These are phyloP conservation scores for Carex pumila DNA, from an alignment of 176 grass and related monocot species.

Conservation along the genomic window DNA sequence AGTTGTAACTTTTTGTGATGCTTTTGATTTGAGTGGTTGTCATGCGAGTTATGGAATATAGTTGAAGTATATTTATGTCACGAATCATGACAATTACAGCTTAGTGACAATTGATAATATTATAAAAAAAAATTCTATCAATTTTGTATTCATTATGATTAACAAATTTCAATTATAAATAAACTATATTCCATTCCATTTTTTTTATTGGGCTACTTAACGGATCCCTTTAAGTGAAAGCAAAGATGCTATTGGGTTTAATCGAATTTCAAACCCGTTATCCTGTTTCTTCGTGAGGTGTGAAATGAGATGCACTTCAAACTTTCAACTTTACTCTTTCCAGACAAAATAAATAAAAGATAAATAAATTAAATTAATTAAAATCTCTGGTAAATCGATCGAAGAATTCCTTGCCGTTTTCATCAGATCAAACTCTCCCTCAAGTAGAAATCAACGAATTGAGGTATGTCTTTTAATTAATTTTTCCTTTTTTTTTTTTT, in stretches of 20 bases:
- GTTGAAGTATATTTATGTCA: no score
- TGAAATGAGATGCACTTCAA: slow-evolving; percentile 11
- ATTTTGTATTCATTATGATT: no score
- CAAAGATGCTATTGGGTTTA: slow-evolving; percentile 2
- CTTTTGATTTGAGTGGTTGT: no score
- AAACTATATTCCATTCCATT: not conserved
- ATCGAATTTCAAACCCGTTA: slow-evolving; percentile 6
- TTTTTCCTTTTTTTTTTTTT: not conserved
- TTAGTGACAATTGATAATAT: no score
- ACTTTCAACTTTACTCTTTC: slow-evolving; percentile 22
- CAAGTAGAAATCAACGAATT: slow-evolving; percentile 9
- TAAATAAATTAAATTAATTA: not conserved
- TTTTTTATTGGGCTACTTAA: not conserved
- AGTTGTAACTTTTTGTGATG: no score
- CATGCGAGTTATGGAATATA: no score
- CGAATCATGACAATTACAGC: no score
- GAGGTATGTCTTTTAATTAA: slow-evolving; percentile 5
- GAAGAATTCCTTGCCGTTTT: slow-evolving; percentile 8
- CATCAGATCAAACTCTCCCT: slow-evolving; percentile 1
- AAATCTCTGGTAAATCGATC: slow-evolving; percentile 9
- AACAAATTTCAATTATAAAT: not conserved
- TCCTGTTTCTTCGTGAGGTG: slow-evolving; percentile 15
- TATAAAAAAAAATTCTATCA: no score
- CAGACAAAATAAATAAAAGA: not conserved
- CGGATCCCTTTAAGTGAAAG: not conserved